A percentile compares a stretch with the other conserved stretches of the same genome.
Conservation (phyloP, 1,284 basidiomycete genomes). For the Xerocomus minutiporus region DNA sequence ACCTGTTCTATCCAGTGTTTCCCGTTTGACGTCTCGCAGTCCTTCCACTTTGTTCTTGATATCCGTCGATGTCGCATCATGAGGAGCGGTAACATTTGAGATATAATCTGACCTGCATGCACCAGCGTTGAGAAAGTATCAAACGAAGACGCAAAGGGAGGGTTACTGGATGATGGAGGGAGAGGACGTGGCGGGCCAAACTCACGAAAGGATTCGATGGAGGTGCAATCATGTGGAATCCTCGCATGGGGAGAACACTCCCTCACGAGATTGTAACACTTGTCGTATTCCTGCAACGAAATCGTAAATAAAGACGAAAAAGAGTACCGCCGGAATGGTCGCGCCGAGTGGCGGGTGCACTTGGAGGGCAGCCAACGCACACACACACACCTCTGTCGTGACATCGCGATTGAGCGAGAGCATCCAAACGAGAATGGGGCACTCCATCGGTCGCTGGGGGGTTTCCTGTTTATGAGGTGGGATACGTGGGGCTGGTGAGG, state of each 20-base stretch:
- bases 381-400: conserved; percentile 49
- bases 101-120: conserved; percentile 57
- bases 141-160: not conserved
- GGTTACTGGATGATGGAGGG: not conserved
- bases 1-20: conserved; percentile 82
- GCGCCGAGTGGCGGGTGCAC: not conserved
- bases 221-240: conserved; percentile 48
- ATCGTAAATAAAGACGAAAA: not conserved
- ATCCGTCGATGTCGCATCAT: conserved; percentile 81
- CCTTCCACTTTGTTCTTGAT: conserved; percentile 67
- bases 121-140: not conserved
- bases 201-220: conserved; percentile 63
- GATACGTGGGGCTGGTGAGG: not conserved
- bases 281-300: conserved; percentile 58
- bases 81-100: conserved; percentile 69
- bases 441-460: conserved; percentile 35
- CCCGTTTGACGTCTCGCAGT: conserved; percentile 53
- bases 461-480: not conserved
- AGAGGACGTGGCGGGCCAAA: conserved; percentile 10
- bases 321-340: conserved; percentile 1
- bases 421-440: conserved; percentile 74
- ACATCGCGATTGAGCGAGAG: conserved; percentile 69
- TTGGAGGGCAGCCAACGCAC: not conserved
- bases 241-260: conserved; percentile 53
- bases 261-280: conserved; percentile 52